Conservation (phyloP, 768 basidiomycete genomes). For the Kwoniella sp. region DNA sequence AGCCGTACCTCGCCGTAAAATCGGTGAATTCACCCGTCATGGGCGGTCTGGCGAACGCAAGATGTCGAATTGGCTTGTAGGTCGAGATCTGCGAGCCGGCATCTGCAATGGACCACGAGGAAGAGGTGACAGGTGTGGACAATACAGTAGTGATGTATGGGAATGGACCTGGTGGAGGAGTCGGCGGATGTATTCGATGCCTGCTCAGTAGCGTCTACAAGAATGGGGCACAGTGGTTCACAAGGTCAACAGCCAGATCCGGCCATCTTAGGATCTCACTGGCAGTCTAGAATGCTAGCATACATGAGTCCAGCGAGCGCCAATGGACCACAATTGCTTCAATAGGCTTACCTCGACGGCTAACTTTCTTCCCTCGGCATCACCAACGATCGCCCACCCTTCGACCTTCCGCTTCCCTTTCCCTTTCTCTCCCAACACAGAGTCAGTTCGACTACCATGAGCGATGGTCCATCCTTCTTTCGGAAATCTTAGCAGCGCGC, state of each 20-base stretch:
- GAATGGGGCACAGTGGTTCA: neutral
- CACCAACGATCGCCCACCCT: slow-evolving; percentile 75
- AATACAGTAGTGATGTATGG: slow-evolving; percentile 65
- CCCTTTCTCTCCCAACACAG: neutral
- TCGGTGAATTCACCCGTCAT: slow-evolving; percentile 76
- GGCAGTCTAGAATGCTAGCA: too few species aligned
- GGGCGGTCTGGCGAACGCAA: slow-evolving; percentile 55
- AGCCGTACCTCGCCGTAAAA: slow-evolving; percentile 88
- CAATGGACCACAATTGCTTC: too few species aligned
- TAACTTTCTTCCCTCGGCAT: slow-evolving; percentile 67
- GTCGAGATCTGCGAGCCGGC: slow-evolving; percentile 66
- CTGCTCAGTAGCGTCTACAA: slow-evolving; percentile 68
- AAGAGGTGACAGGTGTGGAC: slow-evolving; percentile 21
- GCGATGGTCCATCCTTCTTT: slow-evolving; percentile 44
- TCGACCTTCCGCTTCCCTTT: slow-evolving; percentile 44
- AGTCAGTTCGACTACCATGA: neutral
- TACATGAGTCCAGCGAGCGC: too few species aligned
- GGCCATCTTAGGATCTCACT: too few species aligned
- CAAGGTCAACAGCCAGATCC: too few species aligned
- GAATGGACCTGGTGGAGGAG: slow-evolving; percentile 71
- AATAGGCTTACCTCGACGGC: slow-evolving; percentile 67
- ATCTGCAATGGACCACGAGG: slow-evolving; percentile 57
- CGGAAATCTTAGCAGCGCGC: slow-evolving; percentile 40
- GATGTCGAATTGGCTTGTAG: slow-evolving; percentile 63
- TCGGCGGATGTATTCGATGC: slow-evolving; percentile 68